These are phyloP conservation scores for Myriangium duriaei DNA, from an alignment of 2,329 filamentous ascomycete species.

Conservation along the genomic window DNA sequence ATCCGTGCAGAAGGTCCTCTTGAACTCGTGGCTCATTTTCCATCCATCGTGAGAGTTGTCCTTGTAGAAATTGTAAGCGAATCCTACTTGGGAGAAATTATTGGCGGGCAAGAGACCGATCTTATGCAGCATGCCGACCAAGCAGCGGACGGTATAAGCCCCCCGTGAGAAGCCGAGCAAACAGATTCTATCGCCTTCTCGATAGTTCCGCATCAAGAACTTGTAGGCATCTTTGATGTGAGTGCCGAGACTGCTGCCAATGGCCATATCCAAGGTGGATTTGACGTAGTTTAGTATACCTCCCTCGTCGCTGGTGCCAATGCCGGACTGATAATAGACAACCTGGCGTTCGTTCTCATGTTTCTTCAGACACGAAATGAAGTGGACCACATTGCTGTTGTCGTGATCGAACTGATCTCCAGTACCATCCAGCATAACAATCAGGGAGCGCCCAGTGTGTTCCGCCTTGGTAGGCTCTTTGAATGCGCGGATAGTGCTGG, in stretches of 20 bases:
- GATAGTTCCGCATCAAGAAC: constrained; percentile 39
- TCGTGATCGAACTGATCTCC: constrained; percentile 33
- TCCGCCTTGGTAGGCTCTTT: constrained; percentile 15
- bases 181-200: constrained; percentile 35
- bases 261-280: constrained; percentile 31
- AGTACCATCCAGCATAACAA: constrained; percentile 34
- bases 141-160: constrained; percentile 39
- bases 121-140: constrained; percentile 34
- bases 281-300: constrained; percentile 28
- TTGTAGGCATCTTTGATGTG: constrained; percentile 30
- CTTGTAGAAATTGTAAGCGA: constrained; percentile 35
- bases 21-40: constrained; percentile 32
- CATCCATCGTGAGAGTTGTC: constrained; percentile 28
- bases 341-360: constrained; percentile 25
- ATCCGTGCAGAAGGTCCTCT: constrained; percentile 32
- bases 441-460: constrained; percentile 21
- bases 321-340: constrained; percentile 34
- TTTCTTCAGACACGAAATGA: constrained; percentile 33
- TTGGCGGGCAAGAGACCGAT: constrained; percentile 25
- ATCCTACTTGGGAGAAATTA: constrained; percentile 27
- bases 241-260: constrained; percentile 31
- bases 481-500: constrained; percentile 19
- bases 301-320: constrained; percentile 32
- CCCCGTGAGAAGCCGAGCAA: constrained; percentile 39
- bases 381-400: constrained; percentile 34